phyloP scores from a whole-genome alignment of 1,284 basidiomycete species.

The Butyriboletus appendiculatus region DNA sequence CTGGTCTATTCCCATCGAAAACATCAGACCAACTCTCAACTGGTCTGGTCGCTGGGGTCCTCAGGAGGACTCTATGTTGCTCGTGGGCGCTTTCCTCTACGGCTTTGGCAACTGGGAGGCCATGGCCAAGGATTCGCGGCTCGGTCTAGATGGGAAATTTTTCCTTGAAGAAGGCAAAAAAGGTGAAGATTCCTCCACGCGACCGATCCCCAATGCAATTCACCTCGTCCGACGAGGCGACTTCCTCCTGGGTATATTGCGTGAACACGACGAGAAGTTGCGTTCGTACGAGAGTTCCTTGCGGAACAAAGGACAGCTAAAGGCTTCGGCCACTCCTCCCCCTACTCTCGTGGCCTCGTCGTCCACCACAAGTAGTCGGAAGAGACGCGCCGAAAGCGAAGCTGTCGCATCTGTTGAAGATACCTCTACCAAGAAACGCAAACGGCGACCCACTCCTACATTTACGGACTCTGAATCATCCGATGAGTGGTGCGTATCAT shows the following conservation, averaged over 20 bases:
- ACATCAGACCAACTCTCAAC: slow-evolving; percentile 90
- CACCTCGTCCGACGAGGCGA: slow-evolving; percentile 97
- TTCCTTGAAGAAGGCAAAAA: slow-evolving; percentile 98
- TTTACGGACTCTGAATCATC: slow-evolving; percentile 90
- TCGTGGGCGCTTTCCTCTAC: slow-evolving; percentile 92
- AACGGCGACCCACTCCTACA: slow-evolving; percentile 86
- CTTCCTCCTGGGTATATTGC: slow-evolving; percentile 87
- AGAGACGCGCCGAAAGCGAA: slow-evolving; percentile 80
- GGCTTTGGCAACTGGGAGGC: slow-evolving; percentile 98
- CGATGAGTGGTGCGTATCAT: slow-evolving; percentile 75
- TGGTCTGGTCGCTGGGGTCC: slow-evolving; percentile 97
- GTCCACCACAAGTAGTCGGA: slow-evolving; percentile 58
- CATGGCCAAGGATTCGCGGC: slow-evolving; percentile 86
- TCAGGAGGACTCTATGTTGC: slow-evolving; percentile 90
- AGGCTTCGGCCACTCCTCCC: slow-evolving; percentile 69
- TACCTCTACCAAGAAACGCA: slow-evolving; percentile 66
- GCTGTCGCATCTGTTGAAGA: slow-evolving; percentile 79
- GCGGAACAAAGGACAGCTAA: slow-evolving; percentile 62
- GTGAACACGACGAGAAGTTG: slow-evolving; percentile 92
- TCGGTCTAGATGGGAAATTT: slow-evolving; percentile 90
- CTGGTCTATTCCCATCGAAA: slow-evolving; percentile 90
- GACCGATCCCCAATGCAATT: slow-evolving; percentile 93
- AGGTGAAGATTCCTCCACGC: slow-evolving; percentile 73
- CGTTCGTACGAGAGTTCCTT: slow-evolving; percentile 78
- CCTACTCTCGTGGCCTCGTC: slow-evolving; percentile 65